phyloP scores from a whole-genome alignment of 2,329 filamentous ascomycete species.

The Laburnicola sp. region DNA sequence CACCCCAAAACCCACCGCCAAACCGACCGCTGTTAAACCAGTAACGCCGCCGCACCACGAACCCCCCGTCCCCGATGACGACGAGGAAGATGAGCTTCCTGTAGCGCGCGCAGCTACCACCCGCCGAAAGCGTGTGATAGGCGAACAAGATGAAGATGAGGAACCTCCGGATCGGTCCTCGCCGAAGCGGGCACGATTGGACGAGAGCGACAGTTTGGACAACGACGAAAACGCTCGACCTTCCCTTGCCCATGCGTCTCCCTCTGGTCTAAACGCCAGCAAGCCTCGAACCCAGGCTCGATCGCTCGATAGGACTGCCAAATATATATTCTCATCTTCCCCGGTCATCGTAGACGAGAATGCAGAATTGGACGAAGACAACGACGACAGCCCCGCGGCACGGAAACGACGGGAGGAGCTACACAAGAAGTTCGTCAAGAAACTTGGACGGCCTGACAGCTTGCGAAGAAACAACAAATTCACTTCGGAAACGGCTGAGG shows the following conservation, averaged over 20 bases:
- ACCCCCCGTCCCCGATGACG: conserved; percentile 15
- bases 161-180: conserved; percentile 26
- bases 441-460: conserved; percentile 83
- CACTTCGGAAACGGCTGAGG: conserved; percentile 47
- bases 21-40: conserved; percentile 20
- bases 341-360: conserved; percentile 41
- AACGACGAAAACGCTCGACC: conserved; percentile 10
- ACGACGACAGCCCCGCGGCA: conserved; percentile 55
- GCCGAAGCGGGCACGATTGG: conserved; percentile 45
- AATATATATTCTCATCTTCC: conserved; percentile 62
- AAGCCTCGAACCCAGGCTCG: conserved; percentile 42
- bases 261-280: conserved; percentile 27
- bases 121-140: conserved; percentile 33
- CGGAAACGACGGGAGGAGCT: conserved; percentile 68
- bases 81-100: conserved; percentile 20
- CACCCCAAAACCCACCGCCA: conserved; percentile 50
- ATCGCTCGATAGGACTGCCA: conserved; percentile 55
- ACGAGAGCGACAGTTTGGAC: conserved; percentile 8
- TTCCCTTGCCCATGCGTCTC: conserved; percentile 28
- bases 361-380: conserved; percentile 44
- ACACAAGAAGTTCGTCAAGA: conserved; percentile 85
- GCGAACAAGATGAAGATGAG: conserved; percentile 47
- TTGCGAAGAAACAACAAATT: conserved; percentile 63
- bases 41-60: conserved; percentile 24
- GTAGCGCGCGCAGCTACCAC: conserved; percentile 10